Evolutionary conservation across 208 protist species (phyloP).

Genomic region (Trypanosoma theileri): DNA sequence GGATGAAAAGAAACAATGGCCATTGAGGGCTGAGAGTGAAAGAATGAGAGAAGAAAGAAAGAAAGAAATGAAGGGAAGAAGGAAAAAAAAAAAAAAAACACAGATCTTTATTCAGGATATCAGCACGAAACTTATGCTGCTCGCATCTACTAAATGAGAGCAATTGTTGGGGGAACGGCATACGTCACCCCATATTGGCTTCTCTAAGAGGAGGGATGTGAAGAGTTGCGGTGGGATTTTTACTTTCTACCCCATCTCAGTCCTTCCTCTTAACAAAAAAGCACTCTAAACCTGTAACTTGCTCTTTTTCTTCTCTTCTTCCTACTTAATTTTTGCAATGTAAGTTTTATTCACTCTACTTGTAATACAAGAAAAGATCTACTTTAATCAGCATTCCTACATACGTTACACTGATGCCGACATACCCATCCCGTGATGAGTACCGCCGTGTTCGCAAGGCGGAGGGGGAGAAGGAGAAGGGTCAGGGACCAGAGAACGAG

Average conservation of each 20-base stretch:
- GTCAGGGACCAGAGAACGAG: slow-evolving; percentile 80
- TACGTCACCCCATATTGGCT: no score
- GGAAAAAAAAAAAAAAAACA: neutral
- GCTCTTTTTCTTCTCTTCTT: slow-evolving; percentile 8
- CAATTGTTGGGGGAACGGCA: no score
- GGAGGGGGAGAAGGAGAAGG: slow-evolving; percentile 56
- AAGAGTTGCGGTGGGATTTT: no score
- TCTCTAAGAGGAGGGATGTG: no score
- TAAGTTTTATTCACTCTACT: neutral
- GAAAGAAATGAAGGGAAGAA: slow-evolving; percentile 2
- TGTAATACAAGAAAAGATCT: neutral
- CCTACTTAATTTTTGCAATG: slow-evolving; percentile 2
- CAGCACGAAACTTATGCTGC: no score
- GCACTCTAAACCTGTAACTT: neutral
- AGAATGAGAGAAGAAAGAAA: neutral
- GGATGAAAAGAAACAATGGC: neutral
- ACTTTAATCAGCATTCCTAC: neutral
- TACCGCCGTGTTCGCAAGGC: slow-evolving; percentile 67
- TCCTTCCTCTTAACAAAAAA: neutral
- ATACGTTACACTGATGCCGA: slow-evolving; percentile 33
- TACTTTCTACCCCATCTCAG: no score
- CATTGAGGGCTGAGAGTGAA: neutral
- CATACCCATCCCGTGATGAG: slow-evolving; percentile 64
- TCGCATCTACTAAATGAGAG: no score
- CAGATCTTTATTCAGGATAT: no score